Base-by-base conservation (phyloP, 129 eudicot species). In the Oenanthe sinensis region DNA sequence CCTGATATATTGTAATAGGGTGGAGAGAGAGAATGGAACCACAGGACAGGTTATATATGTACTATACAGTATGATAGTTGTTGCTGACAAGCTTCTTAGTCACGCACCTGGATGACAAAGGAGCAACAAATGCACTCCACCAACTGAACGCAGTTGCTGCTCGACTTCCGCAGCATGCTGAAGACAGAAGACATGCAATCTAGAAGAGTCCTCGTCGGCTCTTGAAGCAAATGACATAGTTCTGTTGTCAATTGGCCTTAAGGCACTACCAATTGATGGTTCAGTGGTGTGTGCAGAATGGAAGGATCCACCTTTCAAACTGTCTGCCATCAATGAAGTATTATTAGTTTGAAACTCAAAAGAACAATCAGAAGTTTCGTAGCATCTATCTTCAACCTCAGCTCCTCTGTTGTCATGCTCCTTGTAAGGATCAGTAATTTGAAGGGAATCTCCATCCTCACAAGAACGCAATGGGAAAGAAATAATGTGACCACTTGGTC, bases 181-280 rank as follows among this genome's bases (percentile, higher is more conserved):
- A 69, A 95, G 98, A 83, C 98, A 95, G 77, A 95, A 95, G 46
- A 95, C 88, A 80, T 95, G 98, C 91, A 88, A 84, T 85, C 98
- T 84, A 17, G 91, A 95, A 75, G 98, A 91, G 82, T 95, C 98
- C 78, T 91, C 98, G 80, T 92, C 92, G 54, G 89, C 76, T 74
- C 78, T 77, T 49, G 87, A 71, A 70, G 86, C 48, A 79, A 77
- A 80, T 50, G 81, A 67, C 80, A 77, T 39, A 46, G 19, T 73
- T 77, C 74, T 75, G 80, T 75, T 46, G 55, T 81, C 85, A 33
- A 33, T 65, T 40, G 69, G 80, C 20, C 47, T 58, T 75, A 44
- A 26, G 50, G 63, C 84, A 60, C 45, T 69, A 75, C 84, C 73
- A 60, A 47, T 17, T n/a, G 40, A 67, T 71, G 15, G 65, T 78